A percentile compares a stretch with the other conserved stretches of the same genome.
These are phyloP conservation scores for Boletus coccyginus DNA, from an alignment of 768 basidiomycete genomes.

Conservation along the genomic window DNA sequence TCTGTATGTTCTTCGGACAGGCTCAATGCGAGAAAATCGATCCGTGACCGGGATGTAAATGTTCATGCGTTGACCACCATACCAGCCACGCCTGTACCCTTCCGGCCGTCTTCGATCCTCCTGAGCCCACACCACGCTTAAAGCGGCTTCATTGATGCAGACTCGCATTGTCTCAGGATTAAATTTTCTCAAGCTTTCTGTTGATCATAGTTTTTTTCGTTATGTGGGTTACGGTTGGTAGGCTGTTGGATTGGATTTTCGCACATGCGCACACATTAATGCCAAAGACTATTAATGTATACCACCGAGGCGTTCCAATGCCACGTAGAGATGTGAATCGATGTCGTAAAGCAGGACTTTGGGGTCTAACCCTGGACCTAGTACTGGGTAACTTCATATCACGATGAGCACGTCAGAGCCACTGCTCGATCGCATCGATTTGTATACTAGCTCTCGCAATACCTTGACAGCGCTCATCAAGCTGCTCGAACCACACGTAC, in stretches of 20 bases:
- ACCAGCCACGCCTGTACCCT: neutral
- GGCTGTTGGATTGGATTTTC: too few species aligned
- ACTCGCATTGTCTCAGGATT: neutral
- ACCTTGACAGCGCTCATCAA: constrained; percentile 5
- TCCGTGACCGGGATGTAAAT: constrained; percentile 3
- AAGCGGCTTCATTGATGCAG: neutral
- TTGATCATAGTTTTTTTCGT: too few species aligned
- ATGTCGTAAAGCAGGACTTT: neutral
- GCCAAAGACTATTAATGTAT: too few species aligned
- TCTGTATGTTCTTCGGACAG: neutral
- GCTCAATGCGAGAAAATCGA: constrained; percentile 10
- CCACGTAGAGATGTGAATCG: neutral
- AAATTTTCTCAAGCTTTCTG: too few species aligned
- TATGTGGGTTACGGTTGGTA: too few species aligned
- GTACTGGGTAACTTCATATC: too few species aligned
- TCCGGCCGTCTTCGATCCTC: neutral
- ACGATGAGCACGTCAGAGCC: neutral
- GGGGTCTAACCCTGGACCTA: too few species aligned
- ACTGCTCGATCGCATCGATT: constrained; percentile 12
- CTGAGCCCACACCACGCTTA: neutral
- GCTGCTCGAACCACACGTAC: constrained; percentile 13
- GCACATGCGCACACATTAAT: neutral
- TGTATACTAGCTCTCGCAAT: neutral
- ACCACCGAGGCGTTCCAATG: neutral
- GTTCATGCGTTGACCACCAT: neutral